These are phyloP conservation scores for Trichoderma koningiopsis DNA, from an alignment of 2,329 filamentous ascomycete species.

Conservation along the genomic window DNA sequence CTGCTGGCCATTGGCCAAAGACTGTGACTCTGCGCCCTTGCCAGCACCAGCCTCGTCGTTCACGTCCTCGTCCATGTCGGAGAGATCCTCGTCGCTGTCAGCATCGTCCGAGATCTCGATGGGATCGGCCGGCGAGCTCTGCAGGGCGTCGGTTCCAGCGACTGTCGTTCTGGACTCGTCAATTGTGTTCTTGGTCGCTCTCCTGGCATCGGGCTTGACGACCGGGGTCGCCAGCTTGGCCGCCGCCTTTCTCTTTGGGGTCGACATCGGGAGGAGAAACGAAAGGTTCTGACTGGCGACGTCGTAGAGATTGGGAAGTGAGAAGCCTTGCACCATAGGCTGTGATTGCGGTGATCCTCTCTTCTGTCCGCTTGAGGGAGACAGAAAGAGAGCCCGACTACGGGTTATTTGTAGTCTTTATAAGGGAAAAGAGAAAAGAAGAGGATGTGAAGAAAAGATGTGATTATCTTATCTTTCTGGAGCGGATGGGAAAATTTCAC, in stretches of 20 bases:
- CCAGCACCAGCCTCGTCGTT: slow-evolving; percentile 27
- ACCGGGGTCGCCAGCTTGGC: slow-evolving; percentile 59
- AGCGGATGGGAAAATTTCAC: slow-evolving; percentile 41
- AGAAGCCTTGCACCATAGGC: neutral
- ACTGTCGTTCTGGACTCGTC: slow-evolving; percentile 62
- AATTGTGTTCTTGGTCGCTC: slow-evolving; percentile 52
- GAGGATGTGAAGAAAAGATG: neutral
- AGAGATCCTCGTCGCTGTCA: slow-evolving; percentile 50
- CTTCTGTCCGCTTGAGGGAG: neutral
- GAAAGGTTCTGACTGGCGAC: slow-evolving; percentile 1
- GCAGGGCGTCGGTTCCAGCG: slow-evolving; percentile 45
- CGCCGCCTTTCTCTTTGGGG: slow-evolving; percentile 62
- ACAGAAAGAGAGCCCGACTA: neutral
- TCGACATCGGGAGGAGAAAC: slow-evolving; percentile 50
- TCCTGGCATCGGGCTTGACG: slow-evolving; percentile 56
- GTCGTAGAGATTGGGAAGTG: neutral
- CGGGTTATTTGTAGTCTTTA: neutral
- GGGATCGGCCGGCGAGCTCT: slow-evolving; percentile 44
- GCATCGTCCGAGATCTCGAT: slow-evolving; percentile 63
- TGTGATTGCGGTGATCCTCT: neutral
- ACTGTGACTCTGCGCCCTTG: slow-evolving; percentile 23
- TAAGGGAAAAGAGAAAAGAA: neutral
- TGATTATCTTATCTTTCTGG: slow-evolving; percentile 9
- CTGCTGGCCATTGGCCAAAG: slow-evolving; percentile 34
- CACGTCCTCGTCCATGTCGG: slow-evolving; percentile 47